Percentiles rank a stretch among this genome's conserved stretches.
phyloP scores from a whole-genome alignment of 2,329 filamentous ascomycete species.

The Xylariales sp. region DNA sequence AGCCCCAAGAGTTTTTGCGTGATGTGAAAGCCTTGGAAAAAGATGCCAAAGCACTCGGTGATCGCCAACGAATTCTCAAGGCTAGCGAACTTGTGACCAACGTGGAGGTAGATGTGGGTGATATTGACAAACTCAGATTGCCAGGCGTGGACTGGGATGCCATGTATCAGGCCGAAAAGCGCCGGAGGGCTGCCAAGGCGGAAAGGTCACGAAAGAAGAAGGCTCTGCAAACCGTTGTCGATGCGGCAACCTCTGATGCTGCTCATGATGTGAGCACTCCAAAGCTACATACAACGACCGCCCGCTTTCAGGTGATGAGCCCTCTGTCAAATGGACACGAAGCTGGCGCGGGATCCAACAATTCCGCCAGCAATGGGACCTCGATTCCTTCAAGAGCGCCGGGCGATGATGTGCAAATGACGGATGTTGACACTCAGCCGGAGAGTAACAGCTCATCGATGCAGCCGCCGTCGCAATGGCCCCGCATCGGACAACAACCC shows the following conservation, averaged over 20 bases:
- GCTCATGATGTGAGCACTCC: conserved; percentile 50
- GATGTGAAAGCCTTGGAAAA: conserved; percentile 83
- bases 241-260: conserved; percentile 41
- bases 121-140: conserved; percentile 57
- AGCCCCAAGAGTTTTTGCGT: conserved; percentile 81
- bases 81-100: conserved; percentile 90
- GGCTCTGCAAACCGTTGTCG: conserved; percentile 52
- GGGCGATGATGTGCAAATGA: conserved; percentile 60
- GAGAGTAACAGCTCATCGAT: conserved; percentile 41
- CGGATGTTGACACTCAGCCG: conserved; percentile 42
- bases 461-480: conserved; percentile 44
- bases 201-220: conserved; percentile 61
- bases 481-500: conserved; percentile 21
- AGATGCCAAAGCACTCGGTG: conserved; percentile 78
- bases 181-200: conserved; percentile 55
- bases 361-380: conserved; percentile 50
- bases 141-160: conserved; percentile 73
- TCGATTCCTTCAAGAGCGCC: conserved; percentile 42
- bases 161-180: conserved; percentile 69
- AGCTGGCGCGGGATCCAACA: conserved; percentile 30
- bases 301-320: conserved; percentile 53
- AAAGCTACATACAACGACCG: conserved; percentile 36
- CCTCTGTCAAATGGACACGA: conserved; percentile 57
- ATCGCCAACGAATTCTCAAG: conserved; percentile 76
- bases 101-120: conserved; percentile 86